Evolutionary conservation across 2,329 filamentous ascomycete genomes (phyloP), one percentile per base, ranked within the genome.

Genomic region (Botryosphaeria dothidea): DNA sequence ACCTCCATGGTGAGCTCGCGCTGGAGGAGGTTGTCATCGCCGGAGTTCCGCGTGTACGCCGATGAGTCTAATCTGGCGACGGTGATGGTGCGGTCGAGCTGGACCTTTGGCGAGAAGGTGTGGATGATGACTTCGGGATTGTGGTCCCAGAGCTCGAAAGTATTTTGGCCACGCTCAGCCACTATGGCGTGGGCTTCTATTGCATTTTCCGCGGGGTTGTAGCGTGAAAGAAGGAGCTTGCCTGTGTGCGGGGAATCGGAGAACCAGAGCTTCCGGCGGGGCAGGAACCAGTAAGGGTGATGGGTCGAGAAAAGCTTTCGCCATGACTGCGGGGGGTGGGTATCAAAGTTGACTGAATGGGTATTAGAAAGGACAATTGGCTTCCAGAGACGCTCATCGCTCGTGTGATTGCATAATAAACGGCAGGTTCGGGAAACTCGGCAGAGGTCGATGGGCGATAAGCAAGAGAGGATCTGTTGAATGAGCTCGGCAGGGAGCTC

Each of bases 221-320:
- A 97, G 13, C 91, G 88, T n/a, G 85, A 84, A 43, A 97, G 73
- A 27, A 96, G 83, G 46, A 97, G 77, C 73, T 90, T 90, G 0
- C 93, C 93, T 1, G 85, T 89, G 54, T 92, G 83, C 31, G 88
- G 85, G 2, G 82, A 84, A 75, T 97, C 92, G 66, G 88, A 86
- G 72, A 97, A 94, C 93, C 93, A 97, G 68, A 97, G 82, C 76
- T 91, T 93, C 73, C 91, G 83, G 60, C 86, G 87, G 0, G 91
- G 84, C 1, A 97, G 82, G 72, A 96, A 97, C 93, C 93, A 97
- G 71, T 89, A 87, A 0, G 90, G 89, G 68, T 95, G 85, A 74
- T 95, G 91, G 21, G 88, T 84, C 46, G 84, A 80, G 74, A 91
- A 97, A 2, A 97, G 85, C 27, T 90, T 84, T 65, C 86, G 86